Evolutionary conservation across 2,329 filamentous ascomycete genomes (phyloP), one percentile per base, ranked within the genome.

Genomic region (Colletotrichum destructivum): DNA sequence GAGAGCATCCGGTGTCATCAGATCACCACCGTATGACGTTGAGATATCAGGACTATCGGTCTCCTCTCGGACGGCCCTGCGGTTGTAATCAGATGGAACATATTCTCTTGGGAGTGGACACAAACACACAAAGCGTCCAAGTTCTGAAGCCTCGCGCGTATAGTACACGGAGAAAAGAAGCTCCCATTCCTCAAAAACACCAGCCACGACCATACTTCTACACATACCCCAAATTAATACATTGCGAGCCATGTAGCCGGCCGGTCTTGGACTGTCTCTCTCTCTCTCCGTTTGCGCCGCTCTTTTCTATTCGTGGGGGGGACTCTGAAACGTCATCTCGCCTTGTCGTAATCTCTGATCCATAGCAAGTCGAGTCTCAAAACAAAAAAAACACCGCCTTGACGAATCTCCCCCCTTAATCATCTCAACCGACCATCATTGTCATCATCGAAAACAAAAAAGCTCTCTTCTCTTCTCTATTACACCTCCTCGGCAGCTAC

Each of bases 401-500:
- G n/a, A 52, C 7, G 49, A 15, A 26, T 16, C 21, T 11, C 31
- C 18, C 21, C 46, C 42, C 23, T 21, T 62, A 26, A 40, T 68
- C 31, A 15, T 59, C 26, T 51, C 31, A 18, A 56, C 35, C 42
- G 35, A 11, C 38, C 55, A 42, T 57, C 38, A 16, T 57, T 13
- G 55, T 56, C 35, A 46, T 35, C 23, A 60, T 23, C 40, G 44
- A 35, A 16, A 61, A 38, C 35, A 38, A 38, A 38, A 38, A 38
- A 2, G 31, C 31, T 35, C 31, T 35, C 35, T 35, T 38, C 8
- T 38, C 35, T 21, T 23, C 23, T 64, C 46, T 51, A 69, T 69
- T 83, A 88, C 76, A 88, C 87, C 72, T 90, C 90, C 59, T 91
- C 89, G 0, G 78, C 86, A 16, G 84, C 85, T 38, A 93, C 90